Conservation (phyloP, 2,329 filamentous ascomycete genomes). For the Neonectria faginata region DNA sequence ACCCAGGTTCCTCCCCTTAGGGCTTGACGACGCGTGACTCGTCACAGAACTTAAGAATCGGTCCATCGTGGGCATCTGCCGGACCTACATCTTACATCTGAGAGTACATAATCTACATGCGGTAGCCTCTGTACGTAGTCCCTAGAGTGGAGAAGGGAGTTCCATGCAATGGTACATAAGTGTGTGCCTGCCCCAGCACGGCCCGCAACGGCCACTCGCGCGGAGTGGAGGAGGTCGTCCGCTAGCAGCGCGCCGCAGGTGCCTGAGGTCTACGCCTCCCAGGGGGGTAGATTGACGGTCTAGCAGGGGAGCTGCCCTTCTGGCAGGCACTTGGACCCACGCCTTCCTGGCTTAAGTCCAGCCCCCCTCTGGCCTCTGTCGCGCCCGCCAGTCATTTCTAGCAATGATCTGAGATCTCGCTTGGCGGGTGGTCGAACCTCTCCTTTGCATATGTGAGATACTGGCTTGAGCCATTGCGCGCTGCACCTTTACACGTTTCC, state of each 20-base stretch:
- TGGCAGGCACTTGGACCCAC: conserved; percentile 39
- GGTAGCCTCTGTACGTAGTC: neutral
- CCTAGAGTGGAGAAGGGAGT: conserved; percentile 8
- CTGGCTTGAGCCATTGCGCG: conserved; percentile 40
- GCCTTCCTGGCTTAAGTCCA: conserved; percentile 20
- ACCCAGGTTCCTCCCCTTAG: neutral
- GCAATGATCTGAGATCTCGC: conserved; percentile 46
- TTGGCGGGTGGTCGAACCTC: conserved; percentile 38
- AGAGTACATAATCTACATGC: conserved; percentile 4
- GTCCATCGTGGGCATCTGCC: conserved; percentile 24
- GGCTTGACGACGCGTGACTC: conserved; percentile 27
- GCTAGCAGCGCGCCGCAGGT: conserved; percentile 3
- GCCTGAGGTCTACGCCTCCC: conserved; percentile 1
- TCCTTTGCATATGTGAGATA: conserved; percentile 42
- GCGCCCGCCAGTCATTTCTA: conserved; percentile 40
- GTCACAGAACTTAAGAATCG: conserved; percentile 25
- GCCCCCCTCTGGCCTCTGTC: conserved; percentile 25
- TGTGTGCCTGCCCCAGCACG: conserved; percentile 16
- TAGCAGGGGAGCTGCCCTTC: conserved; percentile 20
- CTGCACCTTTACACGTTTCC: conserved; percentile 42
- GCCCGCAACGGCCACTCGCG: conserved; percentile 19
- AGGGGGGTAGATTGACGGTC: conserved; percentile 2
- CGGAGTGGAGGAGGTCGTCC: conserved; percentile 2
- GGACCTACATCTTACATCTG: conserved; percentile 6
- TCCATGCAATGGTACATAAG: neutral